Conservation (phyloP, 345 rosid genomes). For the Acer saccharum region DNA sequence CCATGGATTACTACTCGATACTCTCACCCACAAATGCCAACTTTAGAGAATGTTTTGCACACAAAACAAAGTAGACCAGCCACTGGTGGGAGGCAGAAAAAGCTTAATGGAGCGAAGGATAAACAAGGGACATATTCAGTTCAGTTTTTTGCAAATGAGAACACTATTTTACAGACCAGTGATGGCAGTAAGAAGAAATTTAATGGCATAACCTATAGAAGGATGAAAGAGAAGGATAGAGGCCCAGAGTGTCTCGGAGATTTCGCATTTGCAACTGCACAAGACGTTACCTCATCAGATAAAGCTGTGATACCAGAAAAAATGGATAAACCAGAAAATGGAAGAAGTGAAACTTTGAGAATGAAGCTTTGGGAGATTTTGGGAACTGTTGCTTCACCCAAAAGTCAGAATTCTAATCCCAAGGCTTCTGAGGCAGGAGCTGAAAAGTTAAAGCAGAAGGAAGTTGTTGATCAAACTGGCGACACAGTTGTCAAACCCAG, state of each 20-base stretch:
- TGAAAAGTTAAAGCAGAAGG: slow-evolving; percentile 36
- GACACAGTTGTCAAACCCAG: slow-evolving; percentile 41
- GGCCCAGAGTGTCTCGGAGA: slow-evolving; percentile 47
- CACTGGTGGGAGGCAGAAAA: slow-evolving; percentile 38
- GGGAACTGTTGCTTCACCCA: slow-evolving; percentile 63
- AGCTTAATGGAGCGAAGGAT: slow-evolving; percentile 35
- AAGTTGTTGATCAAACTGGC: slow-evolving; percentile 27
- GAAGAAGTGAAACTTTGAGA: slow-evolving; percentile 66
- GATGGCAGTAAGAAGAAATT: slow-evolving; percentile 33
- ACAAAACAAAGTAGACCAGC: slow-evolving; percentile 35
- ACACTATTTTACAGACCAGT: slow-evolving; percentile 38
- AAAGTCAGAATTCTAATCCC: slow-evolving; percentile 48
- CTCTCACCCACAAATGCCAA: slow-evolving; percentile 33
- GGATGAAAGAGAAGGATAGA: slow-evolving; percentile 38
- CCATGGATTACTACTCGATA: slow-evolving; percentile 63
- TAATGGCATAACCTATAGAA: slow-evolving; percentile 39
- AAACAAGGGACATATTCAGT: slow-evolving; percentile 33
- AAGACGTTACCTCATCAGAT: slow-evolving; percentile 35
- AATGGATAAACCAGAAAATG: slow-evolving; percentile 36
- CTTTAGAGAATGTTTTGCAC: slow-evolving; percentile 34
- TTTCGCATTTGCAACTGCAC: slow-evolving; percentile 45
- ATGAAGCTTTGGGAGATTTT: slow-evolving; percentile 78
- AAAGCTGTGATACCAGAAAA: slow-evolving; percentile 35
- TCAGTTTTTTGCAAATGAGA: slow-evolving; percentile 35
- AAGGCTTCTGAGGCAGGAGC: slow-evolving; percentile 39